Base-by-base conservation (phyloP, 1,139 yeast species). In the Geotrichum europaeum region DNA sequence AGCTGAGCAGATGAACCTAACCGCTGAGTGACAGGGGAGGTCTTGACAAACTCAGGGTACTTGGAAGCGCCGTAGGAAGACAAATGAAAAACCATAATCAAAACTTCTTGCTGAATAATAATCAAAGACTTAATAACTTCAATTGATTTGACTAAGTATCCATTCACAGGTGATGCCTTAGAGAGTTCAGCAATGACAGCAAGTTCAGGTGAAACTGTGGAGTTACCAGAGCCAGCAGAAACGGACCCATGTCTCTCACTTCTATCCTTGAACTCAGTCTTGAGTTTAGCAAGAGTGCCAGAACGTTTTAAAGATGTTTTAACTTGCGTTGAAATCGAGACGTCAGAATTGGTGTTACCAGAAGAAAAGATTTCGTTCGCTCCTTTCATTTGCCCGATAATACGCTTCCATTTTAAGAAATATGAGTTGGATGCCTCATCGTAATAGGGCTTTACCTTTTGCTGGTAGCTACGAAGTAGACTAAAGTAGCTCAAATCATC, bases 1-100 rank as follows among this genome's bases (percentile, higher is more conserved):
- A 76, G 70, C 40, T 32, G 67, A 53, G 6, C 65, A 52, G 68
- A 74, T 63, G 69, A 66, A 75, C 72, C 63, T 65, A 72, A 45
- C 13, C 76, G 67, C 12, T 60, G 64, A 1, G 63, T 34, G n/a
- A 70, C 66, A 1, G 88, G 81, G 43, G 72, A 68, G 15, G 68
- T 67, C 13, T 73, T 71, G 25, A 86, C 73, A 66, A 78, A 84
- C 10, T 80, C 83, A 7, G 78, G 74, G 65, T 83, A 87, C 43
- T 78, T 78, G 3, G 75, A 65, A 20, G 74, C 75, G 1, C 78
- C 75, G 55, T 79, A 79, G 1, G 84, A 78, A 22, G 85, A 82
- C 58, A 85, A 75, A 65, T 89, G 95, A 75, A 91, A 90, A 61
- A 90, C 79, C 20, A 75, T 76, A 12, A 83, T 83, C 20, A 87